Base-by-base conservation (phyloP, 306 rosid genomes). In the Urtica urens region DNA sequence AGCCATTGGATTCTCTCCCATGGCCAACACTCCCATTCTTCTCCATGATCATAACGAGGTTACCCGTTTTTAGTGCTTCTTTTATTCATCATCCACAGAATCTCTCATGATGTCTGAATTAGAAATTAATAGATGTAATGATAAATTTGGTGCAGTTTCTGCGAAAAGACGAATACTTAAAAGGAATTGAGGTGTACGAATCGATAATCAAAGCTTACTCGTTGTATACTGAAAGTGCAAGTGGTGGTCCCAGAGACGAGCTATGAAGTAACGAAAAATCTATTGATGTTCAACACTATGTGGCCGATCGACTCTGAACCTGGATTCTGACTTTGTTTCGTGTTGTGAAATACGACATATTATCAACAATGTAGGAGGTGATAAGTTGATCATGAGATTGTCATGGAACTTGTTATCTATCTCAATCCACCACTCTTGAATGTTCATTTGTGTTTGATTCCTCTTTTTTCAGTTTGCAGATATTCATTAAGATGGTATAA, bases 11-110 rank as follows among this genome's bases (percentile, higher is more conserved):
- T 79, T 90, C 78, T 90, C 95, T 44, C 99, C 99, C 11, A 85
- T 90, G 77, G 85, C 85, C 24, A 85, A 81, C 77, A 85, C 99
- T 52, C 94, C 94, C 48, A 38, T 75, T 69, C 94, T 81, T 27
- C 95, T 81, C 40, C 99, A 85, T 57, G 99, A 90, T 64, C 95
- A 90, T 68, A 85, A 85, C 14, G 99, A 90, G 99, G 99, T 90
- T 63, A 68, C 54, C 38, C 16, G 42, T 11, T 17, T 38, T 34
- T 33, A 10, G 2, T 31, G 1, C 13, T 11, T 6, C 7, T 17
- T 17, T 13, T 49, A 24, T 48, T 26, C 7, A 9, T 39, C 7
- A 11, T 43, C 23, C 22, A 43, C 3, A 31, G 37, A 31, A 24
- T 1, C 23, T 16, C 48, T 4, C 25, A 23, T 27, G 38, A 48